Evolutionary conservation across 768 basidiomycete species (phyloP).

Genomic region (Baorangia bicolor): DNA sequence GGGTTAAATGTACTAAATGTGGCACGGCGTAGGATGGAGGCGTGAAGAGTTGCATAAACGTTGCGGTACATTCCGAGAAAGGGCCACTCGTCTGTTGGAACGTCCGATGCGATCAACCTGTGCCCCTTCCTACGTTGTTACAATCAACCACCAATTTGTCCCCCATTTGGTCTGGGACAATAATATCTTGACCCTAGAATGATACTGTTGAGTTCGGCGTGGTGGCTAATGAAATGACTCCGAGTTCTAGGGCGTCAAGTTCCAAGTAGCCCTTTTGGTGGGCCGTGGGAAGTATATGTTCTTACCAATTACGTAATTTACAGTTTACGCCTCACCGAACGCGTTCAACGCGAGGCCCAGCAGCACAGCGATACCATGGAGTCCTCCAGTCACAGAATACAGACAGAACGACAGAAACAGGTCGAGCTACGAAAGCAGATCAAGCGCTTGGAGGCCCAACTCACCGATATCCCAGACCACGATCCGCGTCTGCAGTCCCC

Average conservation of each 20-base stretch:
- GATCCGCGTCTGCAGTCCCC: conserved; percentile 36
- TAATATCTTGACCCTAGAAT: conserved; percentile 2
- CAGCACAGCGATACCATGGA: conserved; percentile 43
- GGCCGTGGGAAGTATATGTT: conserved; percentile 13
- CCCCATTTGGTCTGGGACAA: conserved; percentile 5
- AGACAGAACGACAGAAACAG: conserved; percentile 42
- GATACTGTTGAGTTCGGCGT: conserved; percentile 4
- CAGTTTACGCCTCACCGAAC: conserved; percentile 15
- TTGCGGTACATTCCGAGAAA: conserved; percentile 36
- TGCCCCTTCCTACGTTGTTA: conserved; percentile 7
- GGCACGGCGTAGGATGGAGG: conserved; percentile 25
- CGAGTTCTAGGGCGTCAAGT: conserved; percentile 2
- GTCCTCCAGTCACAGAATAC: conserved; percentile 45
- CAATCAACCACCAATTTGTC: neutral
- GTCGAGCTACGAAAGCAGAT: conserved; percentile 56
- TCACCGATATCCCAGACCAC: conserved; percentile 37
- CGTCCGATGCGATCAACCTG: conserved; percentile 14
- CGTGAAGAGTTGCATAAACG: conserved; percentile 22
- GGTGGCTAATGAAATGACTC: conserved; percentile 12
- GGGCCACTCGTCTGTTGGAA: conserved; percentile 11
- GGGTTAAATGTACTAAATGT: conserved; percentile 29
- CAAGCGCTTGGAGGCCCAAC: conserved; percentile 52
- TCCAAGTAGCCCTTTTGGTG: neutral
- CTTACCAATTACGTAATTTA: conserved; percentile 19
- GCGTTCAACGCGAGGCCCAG: conserved; percentile 12